These are phyloP conservation scores for Candida ponderosae DNA, from an alignment of 805 yeast species.

Conservation along the genomic window DNA sequence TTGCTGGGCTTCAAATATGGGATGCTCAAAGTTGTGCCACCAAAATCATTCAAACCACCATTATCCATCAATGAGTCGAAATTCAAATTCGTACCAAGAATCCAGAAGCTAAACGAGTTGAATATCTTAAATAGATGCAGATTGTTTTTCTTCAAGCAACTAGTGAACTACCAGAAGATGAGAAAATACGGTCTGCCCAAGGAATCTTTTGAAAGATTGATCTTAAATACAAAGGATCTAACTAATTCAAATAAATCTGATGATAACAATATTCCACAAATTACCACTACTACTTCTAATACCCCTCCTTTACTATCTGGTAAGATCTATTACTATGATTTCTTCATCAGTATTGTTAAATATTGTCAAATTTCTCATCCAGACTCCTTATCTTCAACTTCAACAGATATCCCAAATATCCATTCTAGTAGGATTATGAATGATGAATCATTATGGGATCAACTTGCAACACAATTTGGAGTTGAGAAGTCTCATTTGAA, in stretches of 20 bases:
- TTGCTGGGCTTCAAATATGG: constrained; percentile 53
- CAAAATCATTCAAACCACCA: constrained; percentile 40
- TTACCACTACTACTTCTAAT: too few relatives aligned
- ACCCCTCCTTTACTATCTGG: too few relatives aligned
- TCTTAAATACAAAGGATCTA: constrained; percentile 5
- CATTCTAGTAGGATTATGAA: constrained; percentile 6
- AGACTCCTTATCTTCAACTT: neutral
- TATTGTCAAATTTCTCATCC: constrained; percentile 3
- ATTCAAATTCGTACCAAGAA: constrained; percentile 61
- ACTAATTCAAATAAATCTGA: constrained; percentile 6
- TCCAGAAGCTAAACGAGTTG: constrained; percentile 61
- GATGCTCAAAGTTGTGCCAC: constrained; percentile 69
- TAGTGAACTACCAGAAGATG: constrained; percentile 50
- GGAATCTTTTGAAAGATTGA: constrained; percentile 6
- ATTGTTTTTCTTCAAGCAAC: constrained; percentile 51
- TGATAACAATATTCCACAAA: neutral
- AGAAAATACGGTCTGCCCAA: constrained; percentile 7
- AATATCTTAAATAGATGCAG: constrained; percentile 57
- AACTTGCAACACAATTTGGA: constrained; percentile 9
- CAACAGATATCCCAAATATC: constrained; percentile 4
- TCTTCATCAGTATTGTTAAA: constrained; percentile 27
- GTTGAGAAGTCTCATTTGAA: constrained; percentile 7
- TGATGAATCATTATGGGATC: constrained; percentile 21
- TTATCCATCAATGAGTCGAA: constrained; percentile 41
- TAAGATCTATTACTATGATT: constrained; percentile 28